Base-by-base conservation (phyloP, 139 green algal genomes). In the Picochlorum sp. region DNA sequence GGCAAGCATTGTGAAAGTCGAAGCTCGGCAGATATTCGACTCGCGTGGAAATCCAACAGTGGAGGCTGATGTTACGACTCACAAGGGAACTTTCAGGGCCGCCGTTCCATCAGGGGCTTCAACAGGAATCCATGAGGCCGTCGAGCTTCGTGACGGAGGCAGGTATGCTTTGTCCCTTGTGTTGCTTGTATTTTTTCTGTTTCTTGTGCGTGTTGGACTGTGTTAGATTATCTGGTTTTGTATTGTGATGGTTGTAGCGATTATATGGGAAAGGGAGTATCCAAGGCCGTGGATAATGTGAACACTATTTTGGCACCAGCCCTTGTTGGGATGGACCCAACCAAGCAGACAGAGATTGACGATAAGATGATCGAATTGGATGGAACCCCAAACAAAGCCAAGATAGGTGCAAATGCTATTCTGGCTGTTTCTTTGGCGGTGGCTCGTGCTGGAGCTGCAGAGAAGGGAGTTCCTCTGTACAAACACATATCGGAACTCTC, bases 361-460 rank as follows among this genome's bases (percentile, higher is more conserved):
- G 65, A 85, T 34, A 80, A 87, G 72, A 97, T 99, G 94, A 85
- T 86, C 50, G 86, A 92, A 45, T 81, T 98, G 26, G 94, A 98
- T 70, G 94, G 93, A 70, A 97, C 90, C 23, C 72, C 85, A 54
- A 97, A 98, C 88, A 99, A 99, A 86, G 85, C 76, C 67, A 95
- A 90, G 74, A 81, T 99, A 63, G 94, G 94, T 6, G 94, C 94
- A 63, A 99, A 99, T 70, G 94, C 94, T 51, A 98, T 99, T 72
- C 81, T 99, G 61, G 94, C 91, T 2, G 92, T 98, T 6, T 98
- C 92, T 44, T 85, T 99, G 73, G 94, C 94, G 11, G 79, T 94
- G 1, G 84, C 72, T 69, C 92, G 93, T 73, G 90, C 60, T 44
- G 94, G 94, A 28, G 94, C 94, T 41, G 91, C 84, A 18, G 88